A percentile compares a stretch with the other conserved stretches of the same genome.
phyloP scores from a whole-genome alignment of 2,329 filamentous ascomycete species.

The Fusarium poae region DNA sequence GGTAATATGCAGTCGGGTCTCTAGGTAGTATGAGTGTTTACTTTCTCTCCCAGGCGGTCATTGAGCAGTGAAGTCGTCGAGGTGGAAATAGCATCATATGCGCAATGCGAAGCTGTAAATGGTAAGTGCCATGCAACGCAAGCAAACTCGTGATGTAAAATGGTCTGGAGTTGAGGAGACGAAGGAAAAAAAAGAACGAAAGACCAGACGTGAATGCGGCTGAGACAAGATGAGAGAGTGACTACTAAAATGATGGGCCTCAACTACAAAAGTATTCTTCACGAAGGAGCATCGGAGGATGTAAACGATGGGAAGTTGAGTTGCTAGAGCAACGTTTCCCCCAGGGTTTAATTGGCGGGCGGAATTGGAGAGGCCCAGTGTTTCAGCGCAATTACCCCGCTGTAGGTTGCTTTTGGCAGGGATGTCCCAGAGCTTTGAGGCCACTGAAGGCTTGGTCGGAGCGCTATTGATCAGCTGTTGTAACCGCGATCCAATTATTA shows the following conservation, averaged over 20 bases:
- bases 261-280: slow-evolving; percentile 43
- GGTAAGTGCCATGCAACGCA: slow-evolving; percentile 38
- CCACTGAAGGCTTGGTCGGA: slow-evolving; percentile 40
- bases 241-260: slow-evolving; percentile 24
- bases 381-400: slow-evolving; percentile 48
- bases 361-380: slow-evolving; percentile 38
- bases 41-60: slow-evolving; percentile 49
- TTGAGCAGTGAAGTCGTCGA: slow-evolving; percentile 46
- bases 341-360: slow-evolving; percentile 36
- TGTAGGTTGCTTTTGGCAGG: slow-evolving; percentile 41
- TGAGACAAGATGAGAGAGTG: slow-evolving; percentile 44
- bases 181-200: slow-evolving; percentile 29
- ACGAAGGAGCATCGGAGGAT: slow-evolving; percentile 28
- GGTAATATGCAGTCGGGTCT: slow-evolving; percentile 30
- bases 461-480: slow-evolving; percentile 39
- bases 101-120: slow-evolving; percentile 33
- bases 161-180: slow-evolving; percentile 13
- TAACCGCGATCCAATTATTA: slow-evolving; percentile 22
- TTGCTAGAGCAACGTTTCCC: slow-evolving; percentile 45
- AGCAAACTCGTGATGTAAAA: slow-evolving; percentile 23
- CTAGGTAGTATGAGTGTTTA: slow-evolving; percentile 45
- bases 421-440: slow-evolving; percentile 32
- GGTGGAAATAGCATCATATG: slow-evolving; percentile 46
- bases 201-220: slow-evolving; percentile 31
- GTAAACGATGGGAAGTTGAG: slow-evolving; percentile 24